These are phyloP conservation scores for Henckelia pumila DNA, from an alignment of 257 asterid species.

Conservation along the genomic window DNA sequence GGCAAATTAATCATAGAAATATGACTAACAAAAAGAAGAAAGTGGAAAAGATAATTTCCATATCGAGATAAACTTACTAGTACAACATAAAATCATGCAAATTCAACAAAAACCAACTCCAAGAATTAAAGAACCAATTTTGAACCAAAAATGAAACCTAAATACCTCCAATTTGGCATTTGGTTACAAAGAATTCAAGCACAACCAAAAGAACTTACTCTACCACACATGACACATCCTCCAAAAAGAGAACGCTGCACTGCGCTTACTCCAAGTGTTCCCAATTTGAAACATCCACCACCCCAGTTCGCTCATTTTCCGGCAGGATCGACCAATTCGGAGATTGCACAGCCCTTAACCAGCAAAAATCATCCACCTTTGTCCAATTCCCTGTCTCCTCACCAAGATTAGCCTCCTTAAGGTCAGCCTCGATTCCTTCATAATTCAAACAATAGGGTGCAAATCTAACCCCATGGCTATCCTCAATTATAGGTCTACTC, in stretches of 20 bases:
- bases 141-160: background rate
- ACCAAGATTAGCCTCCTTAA: conserved; percentile 61
- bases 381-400: conserved; percentile 87
- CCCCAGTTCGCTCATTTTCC: conserved; percentile 43
- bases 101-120: background rate
- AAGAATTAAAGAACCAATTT: background rate
- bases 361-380: conserved; percentile 81
- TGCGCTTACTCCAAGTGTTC: conserved; percentile 20
- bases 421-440: conserved; percentile 58
- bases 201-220: background rate
- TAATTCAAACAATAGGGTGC: conserved; percentile 74
- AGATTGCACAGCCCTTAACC: conserved; percentile 85
- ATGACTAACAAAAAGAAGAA: no score
- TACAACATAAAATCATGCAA: background rate
- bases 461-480: conserved; percentile 57
- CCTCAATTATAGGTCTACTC: conserved; percentile 94
- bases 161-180: background rate
- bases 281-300: conserved; percentile 38
- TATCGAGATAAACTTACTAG: conserved; percentile 1
- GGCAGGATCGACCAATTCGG: conserved; percentile 84
- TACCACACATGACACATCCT: background rate
- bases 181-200: background rate
- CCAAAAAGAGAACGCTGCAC: background rate
- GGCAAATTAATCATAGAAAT: no score
- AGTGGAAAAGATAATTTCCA: no score